Evolutionary conservation across 2,329 filamentous ascomycete genomes (phyloP), one percentile per base, ranked within the genome.

Genomic region (Sclerotinia glacialis): DNA sequence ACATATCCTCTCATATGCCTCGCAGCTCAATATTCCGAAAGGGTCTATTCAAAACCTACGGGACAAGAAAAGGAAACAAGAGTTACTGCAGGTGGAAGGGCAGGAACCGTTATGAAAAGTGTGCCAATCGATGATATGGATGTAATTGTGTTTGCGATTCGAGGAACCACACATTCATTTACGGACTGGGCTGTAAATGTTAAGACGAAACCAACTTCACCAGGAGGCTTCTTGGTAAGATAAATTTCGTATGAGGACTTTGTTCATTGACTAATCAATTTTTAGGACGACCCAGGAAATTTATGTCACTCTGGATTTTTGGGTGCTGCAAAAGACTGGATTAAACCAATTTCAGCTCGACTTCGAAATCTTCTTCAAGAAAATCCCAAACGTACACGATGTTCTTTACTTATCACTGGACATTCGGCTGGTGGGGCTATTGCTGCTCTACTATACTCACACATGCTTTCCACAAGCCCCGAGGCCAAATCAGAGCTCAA

Each of bases 151-250:
- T 91, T 96, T 73, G 91, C 92, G 18, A 91, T 96, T 69, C 86
- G 92, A 26, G 92, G 92, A 26, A 66, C 58, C 11, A 92, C 88
- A 0, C 86, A 91, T 31, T 90, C 86, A 8, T 90, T 95, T 72
- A 87, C 90, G 80, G 92, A 96, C 78, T 96, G 92, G 92, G 85
- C 89, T 1, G 90, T 95, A 55, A 96, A 96, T 76, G 83, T 95
- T 64, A 86, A 90, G 60, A 85, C 85, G 1, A 86, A 84, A 0
- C 91, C 91, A 0, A 81, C 84, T 0, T 82, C 86, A 1, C 91
- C 92, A 0, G 76, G 74, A 0, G 85, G 84, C 1, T 95, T 96
- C 75, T 81, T 96, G 34, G 80, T 82, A 70, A 74, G 78, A 69
- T 5, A 7, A 65, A 11, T 3, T 8, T 2, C 11, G 16, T 28